Evolutionary conservation across 202 grass and related monocot species (phyloP).

Genomic region (Alloteropsis angusta): DNA sequence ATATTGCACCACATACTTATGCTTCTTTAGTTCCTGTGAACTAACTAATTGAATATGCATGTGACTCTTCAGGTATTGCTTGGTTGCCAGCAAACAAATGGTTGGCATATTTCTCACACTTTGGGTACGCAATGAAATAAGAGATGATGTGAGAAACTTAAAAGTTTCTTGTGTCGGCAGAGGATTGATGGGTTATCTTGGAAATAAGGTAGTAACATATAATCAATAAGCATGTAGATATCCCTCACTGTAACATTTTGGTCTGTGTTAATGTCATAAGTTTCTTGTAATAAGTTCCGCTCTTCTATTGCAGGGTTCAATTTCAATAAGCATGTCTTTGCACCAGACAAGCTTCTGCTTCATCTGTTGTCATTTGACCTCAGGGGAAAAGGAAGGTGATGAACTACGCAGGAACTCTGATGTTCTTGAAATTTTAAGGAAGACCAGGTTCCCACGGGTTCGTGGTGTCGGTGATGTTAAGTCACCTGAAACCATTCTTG

Average conservation of each 20-base stretch:
- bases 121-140: conserved; percentile 78
- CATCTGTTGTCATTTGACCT: conserved; percentile 78
- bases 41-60: conserved; percentile 11
- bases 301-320: conserved; percentile 55
- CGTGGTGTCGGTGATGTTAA: conserved; percentile 39
- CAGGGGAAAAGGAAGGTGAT: conserved; percentile 86
- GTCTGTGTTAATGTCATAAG: not conserved
- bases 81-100: conserved; percentile 94
- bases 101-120: conserved; percentile 92
- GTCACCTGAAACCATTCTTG: conserved; percentile 70
- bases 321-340: conserved; percentile 91
- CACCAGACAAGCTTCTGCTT: conserved; percentile 93
- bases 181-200: conserved; percentile 92
- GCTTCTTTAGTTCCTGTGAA: not conserved
- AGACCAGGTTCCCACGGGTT: conserved; percentile 68
- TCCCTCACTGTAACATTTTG: not conserved
- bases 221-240: not conserved
- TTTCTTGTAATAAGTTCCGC: not conserved
- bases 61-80: conserved; percentile 58
- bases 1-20: not conserved
- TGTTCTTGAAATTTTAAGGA: conserved; percentile 81
- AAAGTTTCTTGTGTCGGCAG: conserved; percentile 89
- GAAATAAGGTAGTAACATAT: conserved; percentile 80
- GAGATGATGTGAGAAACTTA: conserved; percentile 69
- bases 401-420: conserved; percentile 77